These are phyloP conservation scores for Saturnispora sekii DNA, from an alignment of 805 yeast genomes.

Conservation along the genomic window DNA sequence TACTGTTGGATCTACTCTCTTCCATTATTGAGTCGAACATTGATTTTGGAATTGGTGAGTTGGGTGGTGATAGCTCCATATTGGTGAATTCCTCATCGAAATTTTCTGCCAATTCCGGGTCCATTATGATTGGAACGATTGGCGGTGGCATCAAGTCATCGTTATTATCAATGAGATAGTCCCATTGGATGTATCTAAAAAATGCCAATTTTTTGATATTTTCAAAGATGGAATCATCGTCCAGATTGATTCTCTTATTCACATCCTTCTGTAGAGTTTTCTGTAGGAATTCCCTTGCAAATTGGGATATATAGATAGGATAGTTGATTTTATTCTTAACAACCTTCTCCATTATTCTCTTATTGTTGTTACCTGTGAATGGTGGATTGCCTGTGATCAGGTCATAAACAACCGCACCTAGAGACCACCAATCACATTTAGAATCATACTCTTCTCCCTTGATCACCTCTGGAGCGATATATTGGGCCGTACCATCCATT, in stretches of 20 bases:
- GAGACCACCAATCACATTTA: conserved; percentile 86
- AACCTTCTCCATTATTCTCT: conserved; percentile 67
- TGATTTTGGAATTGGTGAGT: conserved; percentile 23
- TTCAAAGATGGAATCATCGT: conserved; percentile 35
- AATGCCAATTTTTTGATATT: conserved; percentile 57
- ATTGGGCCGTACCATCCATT: conserved; percentile 69
- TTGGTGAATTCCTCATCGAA: conserved; percentile 73
- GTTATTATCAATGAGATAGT: conserved; percentile 39
- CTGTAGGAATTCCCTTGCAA: conserved; percentile 66
- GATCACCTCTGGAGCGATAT: conserved; percentile 85
- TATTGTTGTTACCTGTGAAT: conserved; percentile 73
- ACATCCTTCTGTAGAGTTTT: conserved; percentile 65
- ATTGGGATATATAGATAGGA: conserved; percentile 70
- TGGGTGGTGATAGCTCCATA: conserved; percentile 41
- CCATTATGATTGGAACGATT: conserved; percentile 70
- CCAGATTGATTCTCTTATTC: conserved; percentile 50
- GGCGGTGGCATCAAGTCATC: conserved; percentile 63
- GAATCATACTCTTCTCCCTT: conserved; percentile 70
- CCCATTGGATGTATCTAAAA: conserved; percentile 73
- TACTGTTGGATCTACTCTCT: conserved; percentile 25
- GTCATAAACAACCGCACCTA: conserved; percentile 75
- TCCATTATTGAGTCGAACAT: conserved; percentile 20
- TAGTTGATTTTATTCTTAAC: conserved; percentile 52
- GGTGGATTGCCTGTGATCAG: conserved; percentile 83
- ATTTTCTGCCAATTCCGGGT: conserved; percentile 77